A percentile compares a stretch with the other conserved stretches of the same genome.
Evolutionary conservation across 257 asterid genomes (phyloP).

Genomic region (Jacaranda copaia): DNA sequence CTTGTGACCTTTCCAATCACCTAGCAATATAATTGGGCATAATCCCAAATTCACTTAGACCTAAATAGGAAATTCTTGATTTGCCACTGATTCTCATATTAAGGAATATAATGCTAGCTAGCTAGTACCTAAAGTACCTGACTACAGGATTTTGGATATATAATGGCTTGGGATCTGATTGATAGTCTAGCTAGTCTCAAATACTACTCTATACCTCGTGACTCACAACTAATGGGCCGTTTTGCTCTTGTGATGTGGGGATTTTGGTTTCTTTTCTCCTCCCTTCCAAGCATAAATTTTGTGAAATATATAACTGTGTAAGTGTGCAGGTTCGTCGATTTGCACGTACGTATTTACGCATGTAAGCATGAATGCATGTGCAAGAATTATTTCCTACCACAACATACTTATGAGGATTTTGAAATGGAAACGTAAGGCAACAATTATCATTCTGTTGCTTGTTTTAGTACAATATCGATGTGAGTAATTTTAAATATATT

Average conservation of each 20-base stretch:
- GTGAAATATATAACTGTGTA: no score
- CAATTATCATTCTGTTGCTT: background rate
- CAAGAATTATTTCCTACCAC: no score
- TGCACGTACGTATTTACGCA: no score
- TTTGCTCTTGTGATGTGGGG: no score
- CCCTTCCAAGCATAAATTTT: no score
- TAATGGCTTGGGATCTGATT: background rate
- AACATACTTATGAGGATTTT: no score
- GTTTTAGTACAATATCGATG: background rate
- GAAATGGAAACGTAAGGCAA: background rate
- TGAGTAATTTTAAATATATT: no score
- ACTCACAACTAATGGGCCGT: background rate
- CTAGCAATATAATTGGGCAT: background rate
- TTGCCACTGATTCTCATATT: background rate
- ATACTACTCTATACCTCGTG: background rate
- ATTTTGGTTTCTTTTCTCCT: no score
- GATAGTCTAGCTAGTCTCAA: background rate
- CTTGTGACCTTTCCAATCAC: constrained; percentile 10
- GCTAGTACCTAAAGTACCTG: background rate
- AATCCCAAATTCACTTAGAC: background rate
- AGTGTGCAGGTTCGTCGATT: no score
- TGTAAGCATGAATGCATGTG: no score
- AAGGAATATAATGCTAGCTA: background rate
- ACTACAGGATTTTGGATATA: no score
- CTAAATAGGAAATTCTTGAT: constrained; percentile 12